These are phyloP conservation scores for Sicyos edulis DNA, from an alignment of 306 rosid genomes.

Conservation along the genomic window DNA sequence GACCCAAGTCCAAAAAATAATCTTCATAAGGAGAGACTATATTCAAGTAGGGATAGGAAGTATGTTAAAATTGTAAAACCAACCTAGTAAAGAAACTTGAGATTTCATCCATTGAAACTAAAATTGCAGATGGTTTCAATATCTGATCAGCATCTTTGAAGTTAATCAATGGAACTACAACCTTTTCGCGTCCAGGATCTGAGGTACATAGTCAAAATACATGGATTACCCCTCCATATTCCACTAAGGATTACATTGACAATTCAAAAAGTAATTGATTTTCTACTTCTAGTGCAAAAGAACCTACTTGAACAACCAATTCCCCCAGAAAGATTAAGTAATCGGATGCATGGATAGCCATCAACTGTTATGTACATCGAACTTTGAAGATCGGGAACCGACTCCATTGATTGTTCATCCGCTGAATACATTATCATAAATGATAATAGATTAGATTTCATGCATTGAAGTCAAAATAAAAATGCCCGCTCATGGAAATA, in stretches of 20 bases:
- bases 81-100: slow-evolving; percentile 62
- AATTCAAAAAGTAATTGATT: slow-evolving; percentile 11
- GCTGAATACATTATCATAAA: slow-evolving; percentile 23
- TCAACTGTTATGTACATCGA: slow-evolving; percentile 66
- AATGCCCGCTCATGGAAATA: not conserved
- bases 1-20: not conserved
- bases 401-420: slow-evolving; percentile 52
- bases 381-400: slow-evolving; percentile 91
- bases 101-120: slow-evolving; percentile 62
- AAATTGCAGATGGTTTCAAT: slow-evolving; percentile 51
- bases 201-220: slow-evolving; percentile 12
- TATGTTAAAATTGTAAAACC: slow-evolving; percentile 16
- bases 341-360: slow-evolving; percentile 71
- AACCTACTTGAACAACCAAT: slow-evolving; percentile 87
- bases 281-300: not conserved
- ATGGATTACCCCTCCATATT: slow-evolving; percentile 12
- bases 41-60: not conserved
- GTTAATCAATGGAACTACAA: slow-evolving; percentile 65
- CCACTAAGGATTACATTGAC: slow-evolving; percentile 13
- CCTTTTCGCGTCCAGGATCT: slow-evolving; percentile 90
- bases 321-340: slow-evolving; percentile 69
- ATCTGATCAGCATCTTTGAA: slow-evolving; percentile 39
- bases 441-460: slow-evolving; percentile 14
- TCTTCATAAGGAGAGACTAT: not conserved
- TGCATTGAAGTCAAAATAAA: not conserved